Evolutionary conservation across 2,329 filamentous ascomycete species (phyloP).

Genomic region (Aspergillus calidoustus): DNA sequence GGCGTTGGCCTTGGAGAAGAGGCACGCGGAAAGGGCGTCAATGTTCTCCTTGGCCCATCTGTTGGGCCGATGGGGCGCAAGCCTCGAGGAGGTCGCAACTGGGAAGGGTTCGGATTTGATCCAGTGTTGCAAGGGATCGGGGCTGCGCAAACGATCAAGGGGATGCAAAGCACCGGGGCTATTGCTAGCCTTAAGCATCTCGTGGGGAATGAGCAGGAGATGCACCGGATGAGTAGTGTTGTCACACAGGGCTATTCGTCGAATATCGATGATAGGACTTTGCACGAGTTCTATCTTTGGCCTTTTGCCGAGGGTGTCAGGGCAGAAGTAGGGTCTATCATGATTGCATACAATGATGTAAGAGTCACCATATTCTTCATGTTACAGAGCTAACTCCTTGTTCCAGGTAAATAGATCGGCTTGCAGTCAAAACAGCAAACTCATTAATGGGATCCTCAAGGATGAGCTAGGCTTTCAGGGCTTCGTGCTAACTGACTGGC

Average conservation of each 20-base stretch:
- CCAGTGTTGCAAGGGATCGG: conserved; percentile 65
- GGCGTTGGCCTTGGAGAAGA: conserved; percentile 72
- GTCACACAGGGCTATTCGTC: conserved; percentile 48
- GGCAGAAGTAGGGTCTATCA: conserved; percentile 53
- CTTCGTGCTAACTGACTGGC: conserved; percentile 72
- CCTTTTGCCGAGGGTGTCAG: conserved; percentile 56
- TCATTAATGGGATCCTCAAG: conserved; percentile 72
- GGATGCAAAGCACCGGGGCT: conserved; percentile 61
- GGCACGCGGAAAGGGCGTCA: conserved; percentile 73
- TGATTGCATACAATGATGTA: conserved; percentile 51
- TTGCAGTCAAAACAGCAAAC: conserved; percentile 69
- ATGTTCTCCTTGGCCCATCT: conserved; percentile 71
- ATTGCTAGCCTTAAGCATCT: conserved; percentile 64
- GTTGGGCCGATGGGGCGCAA: conserved; percentile 75
- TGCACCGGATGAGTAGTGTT: conserved; percentile 54
- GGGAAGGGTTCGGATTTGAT: conserved; percentile 75
- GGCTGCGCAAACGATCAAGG: conserved; percentile 58
- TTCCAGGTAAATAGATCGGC: conserved; percentile 67
- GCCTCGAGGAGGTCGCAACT: conserved; percentile 72
- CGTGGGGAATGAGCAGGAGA: conserved; percentile 55
- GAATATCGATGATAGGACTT: conserved; percentile 56
- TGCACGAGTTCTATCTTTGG: conserved; percentile 54
- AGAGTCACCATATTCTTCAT: neutral
- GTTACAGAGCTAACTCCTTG: neutral
- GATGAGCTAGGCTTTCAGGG: conserved; percentile 76